phyloP scores from a whole-genome alignment of 805 yeast genomes.

The Candida takata region DNA sequence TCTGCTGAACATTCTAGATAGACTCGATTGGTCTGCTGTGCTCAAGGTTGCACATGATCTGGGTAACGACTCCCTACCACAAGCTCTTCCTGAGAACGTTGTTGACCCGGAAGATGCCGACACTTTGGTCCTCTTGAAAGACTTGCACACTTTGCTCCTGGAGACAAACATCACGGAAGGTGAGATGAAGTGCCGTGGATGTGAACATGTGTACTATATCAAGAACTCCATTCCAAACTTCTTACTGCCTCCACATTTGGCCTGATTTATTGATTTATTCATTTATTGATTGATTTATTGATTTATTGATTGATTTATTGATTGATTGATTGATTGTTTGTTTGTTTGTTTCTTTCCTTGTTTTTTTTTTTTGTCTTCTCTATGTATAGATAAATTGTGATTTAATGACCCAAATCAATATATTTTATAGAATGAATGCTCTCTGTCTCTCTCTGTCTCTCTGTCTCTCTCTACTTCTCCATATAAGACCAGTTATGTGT shows the following conservation, averaged over 20 bases:
- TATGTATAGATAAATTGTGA: too few species aligned
- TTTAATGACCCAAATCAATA: too few species aligned
- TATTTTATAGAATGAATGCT: too few species aligned
- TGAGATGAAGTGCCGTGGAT: conserved; percentile 78
- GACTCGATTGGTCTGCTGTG: conserved; percentile 87
- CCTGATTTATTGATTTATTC: conserved; percentile 23
- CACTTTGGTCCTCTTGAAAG: conserved; percentile 50
- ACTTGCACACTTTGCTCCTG: conserved; percentile 68
- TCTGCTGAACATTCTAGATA: conserved; percentile 63
- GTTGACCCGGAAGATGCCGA: conserved; percentile 25
- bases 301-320: too few species aligned
- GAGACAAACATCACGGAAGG: conserved; percentile 89
- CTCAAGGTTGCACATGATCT: conserved; percentile 68
- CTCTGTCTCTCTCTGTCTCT: too few species aligned
- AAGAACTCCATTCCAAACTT: conserved; percentile 93
- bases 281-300: too few species aligned
- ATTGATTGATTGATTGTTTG: too few species aligned
- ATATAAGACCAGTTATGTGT: too few species aligned
- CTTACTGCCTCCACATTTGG: conserved; percentile 89
- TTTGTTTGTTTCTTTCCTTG: too few species aligned
- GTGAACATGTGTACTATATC: conserved; percentile 82
- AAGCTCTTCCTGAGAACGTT: conserved; percentile 46
- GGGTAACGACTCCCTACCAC: conserved; percentile 50
- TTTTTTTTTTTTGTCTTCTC: too few species aligned
- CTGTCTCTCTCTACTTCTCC: too few species aligned